Evolutionary conservation across 306 rosid genomes (phyloP), one percentile per base, ranked within the genome.

Genomic region (Lathyrus tuberosus): DNA sequence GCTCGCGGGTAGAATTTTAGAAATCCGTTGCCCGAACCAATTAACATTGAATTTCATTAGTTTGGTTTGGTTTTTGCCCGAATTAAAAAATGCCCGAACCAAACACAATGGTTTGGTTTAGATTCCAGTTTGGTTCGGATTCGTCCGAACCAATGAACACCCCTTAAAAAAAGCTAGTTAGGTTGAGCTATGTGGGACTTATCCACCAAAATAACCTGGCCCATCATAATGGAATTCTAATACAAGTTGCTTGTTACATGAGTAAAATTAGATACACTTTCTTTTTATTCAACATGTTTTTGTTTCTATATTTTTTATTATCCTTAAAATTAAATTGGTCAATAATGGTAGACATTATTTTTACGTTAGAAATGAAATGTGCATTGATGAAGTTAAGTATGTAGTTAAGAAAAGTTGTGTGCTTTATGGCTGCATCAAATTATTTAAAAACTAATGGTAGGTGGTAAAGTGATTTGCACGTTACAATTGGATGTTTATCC

Each of bases 371-470:
- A 46, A 57, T 14, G 26, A 57, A 58, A 57, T 48, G 62, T 59
- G 69, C 78, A 59, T 68, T 46, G 49, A 72, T 67, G 73, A 72
- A 76, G 79, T 81, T 72, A 75, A 75, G 77, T 75, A 66, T 42
- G 46, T 57, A 67, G 46, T 69, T 61, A 54, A 66, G 9, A 65
- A 78, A 33, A 59, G 5, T 56, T 56, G 5, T 56, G 10, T 56
- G 62, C 62, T 56, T 56, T 56, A 56, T 56, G 62, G 37, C 37
- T 56, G 18, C 38, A 56, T 26, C 37, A 8, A 26, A 56, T 35
- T 26, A 26, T 56, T 5, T 56, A 56, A 56, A 37, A 56, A 26
- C 1, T 67, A 73, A 61, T 73, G 77, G 72, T 77, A 49, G 67
- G 76, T 77, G 57, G 73, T 69, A 75, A 71, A 48, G 57, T 72